Conservation (phyloP, 2,329 filamentous ascomycete species). For the Pseudophaeomoniella oleicola region DNA sequence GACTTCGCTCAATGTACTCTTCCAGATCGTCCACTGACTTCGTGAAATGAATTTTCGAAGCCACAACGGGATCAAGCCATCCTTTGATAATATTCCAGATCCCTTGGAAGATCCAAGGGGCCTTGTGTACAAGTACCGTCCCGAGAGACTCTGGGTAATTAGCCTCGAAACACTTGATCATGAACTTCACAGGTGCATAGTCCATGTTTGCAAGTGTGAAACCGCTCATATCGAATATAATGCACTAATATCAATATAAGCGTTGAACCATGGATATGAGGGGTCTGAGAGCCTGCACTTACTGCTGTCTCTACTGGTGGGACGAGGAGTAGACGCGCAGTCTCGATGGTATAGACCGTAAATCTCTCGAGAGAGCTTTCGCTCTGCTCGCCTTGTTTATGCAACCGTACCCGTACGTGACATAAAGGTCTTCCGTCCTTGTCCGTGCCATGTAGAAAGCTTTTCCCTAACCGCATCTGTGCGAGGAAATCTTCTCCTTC, state of each 20-base stretch:
- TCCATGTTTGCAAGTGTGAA: conserved; percentile 98
- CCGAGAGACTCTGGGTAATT: conserved; percentile 94
- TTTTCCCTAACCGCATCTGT: conserved; percentile 83
- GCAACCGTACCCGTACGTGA: conserved; percentile 67
- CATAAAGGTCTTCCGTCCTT: conserved; percentile 76
- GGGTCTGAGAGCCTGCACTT: conserved; percentile 25
- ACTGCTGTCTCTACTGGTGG: conserved; percentile 83
- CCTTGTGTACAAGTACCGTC: conserved; percentile 82
- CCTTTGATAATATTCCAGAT: conserved; percentile 92
- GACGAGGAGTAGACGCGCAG: conserved; percentile 66
- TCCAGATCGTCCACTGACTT: conserved; percentile 58
- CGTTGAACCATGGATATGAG: conserved; percentile 9
- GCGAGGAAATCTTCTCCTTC: conserved; percentile 62
- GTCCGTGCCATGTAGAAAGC: conserved; percentile 77
- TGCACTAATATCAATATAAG: conserved; percentile 42
- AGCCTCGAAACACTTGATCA: conserved; percentile 98
- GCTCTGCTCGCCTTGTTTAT: conserved; percentile 68
- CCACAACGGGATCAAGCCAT: conserved; percentile 66
- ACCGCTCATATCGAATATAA: conserved; percentile 91
- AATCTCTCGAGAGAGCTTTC: conserved; percentile 73
- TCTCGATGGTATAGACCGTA: conserved; percentile 91
- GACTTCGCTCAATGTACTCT: conserved; percentile 54
- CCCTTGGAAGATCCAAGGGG: conserved; percentile 97
- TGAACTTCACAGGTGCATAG: conserved; percentile 93
- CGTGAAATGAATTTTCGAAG: conserved; percentile 14